Base-by-base conservation (phyloP, 345 rosid genomes). In the Hibiscus mutabilis region DNA sequence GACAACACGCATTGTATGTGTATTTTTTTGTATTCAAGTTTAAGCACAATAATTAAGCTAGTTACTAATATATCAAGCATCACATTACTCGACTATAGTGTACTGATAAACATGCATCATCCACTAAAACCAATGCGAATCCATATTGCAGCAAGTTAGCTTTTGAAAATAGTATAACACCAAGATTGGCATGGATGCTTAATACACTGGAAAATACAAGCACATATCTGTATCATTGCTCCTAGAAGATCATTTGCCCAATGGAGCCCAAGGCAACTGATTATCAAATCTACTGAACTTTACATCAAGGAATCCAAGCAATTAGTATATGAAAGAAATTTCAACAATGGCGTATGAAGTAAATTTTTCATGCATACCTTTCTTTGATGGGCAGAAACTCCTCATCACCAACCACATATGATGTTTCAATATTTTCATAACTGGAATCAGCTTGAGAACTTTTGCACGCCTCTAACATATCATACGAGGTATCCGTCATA, bases 161-260 rank as follows among this genome's bases (percentile, higher is more conserved):
- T 13, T 59, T 14, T 59, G 1, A 1, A 4, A 59, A 59, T 14
- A 13, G 2, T 0, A 67, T 15, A 19, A 11, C 16, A 33, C 51
- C 22, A 14, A 73, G 52, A 69, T 55, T 19, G 47, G 19, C 31
- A n/a, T 73, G 4, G 21, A 58, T 11, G 57, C 56, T 67, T 67
- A 24, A 67, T 29, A n/a, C 33, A 18, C 40, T 22, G 31, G 56
- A 47, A 18, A 59, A 46, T 67, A 18, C 33, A 66, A 64, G 66
- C 40, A 53, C 59, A 44, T 60, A 90, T 97, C 91, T 95, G 98
- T 70, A 92, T 95, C 99, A 95, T 90, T 70, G 99, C 85, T 69
- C 99, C 99, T 16, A 94, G 99, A 76, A 95, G 96, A 85, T 95
- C 99, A 81, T 95, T 95, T 65, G 98, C 90, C 98, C 99, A 95